These are phyloP conservation scores for Saccharata proteae DNA, from an alignment of 2,329 filamentous ascomycete species.

Conservation along the genomic window DNA sequence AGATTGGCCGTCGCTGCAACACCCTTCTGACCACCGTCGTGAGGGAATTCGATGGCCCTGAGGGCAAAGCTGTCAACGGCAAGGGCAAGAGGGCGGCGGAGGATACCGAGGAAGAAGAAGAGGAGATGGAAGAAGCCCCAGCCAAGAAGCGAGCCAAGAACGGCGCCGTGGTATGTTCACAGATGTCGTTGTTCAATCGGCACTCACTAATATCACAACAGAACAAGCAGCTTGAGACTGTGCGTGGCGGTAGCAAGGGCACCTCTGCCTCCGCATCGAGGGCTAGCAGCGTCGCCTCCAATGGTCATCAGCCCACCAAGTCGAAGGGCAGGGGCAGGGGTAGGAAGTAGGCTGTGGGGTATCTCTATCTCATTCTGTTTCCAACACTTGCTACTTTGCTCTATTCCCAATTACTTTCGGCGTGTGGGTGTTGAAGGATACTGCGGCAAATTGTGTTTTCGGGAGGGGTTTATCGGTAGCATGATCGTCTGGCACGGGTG, in stretches of 20 bases:
- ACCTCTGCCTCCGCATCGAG: conserved; percentile 68
- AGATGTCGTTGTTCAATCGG: conserved; percentile 2
- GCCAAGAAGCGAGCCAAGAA: conserved; percentile 92
- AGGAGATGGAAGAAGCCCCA: conserved; percentile 65
- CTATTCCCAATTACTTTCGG: background rate
- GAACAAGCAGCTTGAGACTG: conserved; percentile 87
- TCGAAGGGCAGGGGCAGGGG: conserved; percentile 37
- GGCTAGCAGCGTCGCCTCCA: conserved; percentile 78
- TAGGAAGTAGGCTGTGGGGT: too few relatives aligned
- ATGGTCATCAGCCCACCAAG: conserved; percentile 33
- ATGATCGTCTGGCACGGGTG: too few relatives aligned
- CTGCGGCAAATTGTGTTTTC: conserved; percentile 1
- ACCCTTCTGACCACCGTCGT: conserved; percentile 90
- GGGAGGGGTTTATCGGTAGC: too few relatives aligned
- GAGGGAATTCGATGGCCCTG: conserved; percentile 69
- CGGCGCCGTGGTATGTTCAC: conserved; percentile 61
- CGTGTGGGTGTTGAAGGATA: conserved; percentile 3
- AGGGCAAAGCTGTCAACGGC: conserved; percentile 41
- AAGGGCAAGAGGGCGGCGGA: conserved; percentile 62
- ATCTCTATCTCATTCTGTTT: too few relatives aligned
- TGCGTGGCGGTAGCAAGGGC: conserved; percentile 68
- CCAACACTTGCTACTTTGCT: too few relatives aligned
- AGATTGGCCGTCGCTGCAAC: conserved; percentile 84
- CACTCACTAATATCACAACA: conserved; percentile 29
- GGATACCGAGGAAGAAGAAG: conserved; percentile 74